These are phyloP conservation scores for Lactarius deliciosus DNA, from an alignment of 768 basidiomycete genomes.

Conservation along the genomic window DNA sequence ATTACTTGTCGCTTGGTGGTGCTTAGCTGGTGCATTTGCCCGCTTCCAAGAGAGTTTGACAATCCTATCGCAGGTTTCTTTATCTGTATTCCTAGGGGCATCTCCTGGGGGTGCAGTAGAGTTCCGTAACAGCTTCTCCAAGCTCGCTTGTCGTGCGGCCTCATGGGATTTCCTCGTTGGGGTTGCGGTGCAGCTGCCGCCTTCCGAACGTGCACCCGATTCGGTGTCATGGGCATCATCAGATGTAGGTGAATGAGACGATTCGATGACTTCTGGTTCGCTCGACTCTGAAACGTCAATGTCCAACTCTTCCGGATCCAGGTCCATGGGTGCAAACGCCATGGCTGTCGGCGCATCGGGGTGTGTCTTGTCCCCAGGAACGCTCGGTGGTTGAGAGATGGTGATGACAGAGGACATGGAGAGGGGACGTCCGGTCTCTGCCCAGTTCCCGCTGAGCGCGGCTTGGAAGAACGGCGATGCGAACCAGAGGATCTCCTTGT, in stretches of 20 bases:
- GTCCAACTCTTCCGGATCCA: constrained; percentile 45
- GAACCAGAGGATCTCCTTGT: constrained; percentile 89
- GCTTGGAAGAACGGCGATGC: constrained; percentile 96
- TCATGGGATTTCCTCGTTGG: constrained; percentile 33
- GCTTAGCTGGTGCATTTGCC: constrained; percentile 11
- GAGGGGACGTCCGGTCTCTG: constrained; percentile 77
- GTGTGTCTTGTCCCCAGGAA: constrained; percentile 50
- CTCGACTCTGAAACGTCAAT: constrained; percentile 38
- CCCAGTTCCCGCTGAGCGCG: constrained; percentile 88
- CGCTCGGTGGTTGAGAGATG: constrained; percentile 69
- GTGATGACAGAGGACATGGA: constrained; percentile 85
- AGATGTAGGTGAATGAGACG: constrained; percentile 13
- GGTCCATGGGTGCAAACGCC: constrained; percentile 59
- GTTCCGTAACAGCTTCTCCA: constrained; percentile 50
- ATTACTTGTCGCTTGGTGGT: constrained; percentile 34
- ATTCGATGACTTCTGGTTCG: constrained; percentile 33
- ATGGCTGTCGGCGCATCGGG: constrained; percentile 51
- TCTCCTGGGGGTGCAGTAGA: constrained; percentile 15
- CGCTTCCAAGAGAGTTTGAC: constrained; percentile 24
- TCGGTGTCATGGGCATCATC: neutral
- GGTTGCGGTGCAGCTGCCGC: constrained; percentile 36
- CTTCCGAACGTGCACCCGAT: constrained; percentile 30
- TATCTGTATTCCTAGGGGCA: constrained; percentile 23
- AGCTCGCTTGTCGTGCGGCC: constrained; percentile 41
- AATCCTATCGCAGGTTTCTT: constrained; percentile 27